Evolutionary conservation across 495 filamentous ascomycete species (phyloP), one percentile per base, ranked within the genome.

Genomic region (Annulohypoxylon bovei): DNA sequence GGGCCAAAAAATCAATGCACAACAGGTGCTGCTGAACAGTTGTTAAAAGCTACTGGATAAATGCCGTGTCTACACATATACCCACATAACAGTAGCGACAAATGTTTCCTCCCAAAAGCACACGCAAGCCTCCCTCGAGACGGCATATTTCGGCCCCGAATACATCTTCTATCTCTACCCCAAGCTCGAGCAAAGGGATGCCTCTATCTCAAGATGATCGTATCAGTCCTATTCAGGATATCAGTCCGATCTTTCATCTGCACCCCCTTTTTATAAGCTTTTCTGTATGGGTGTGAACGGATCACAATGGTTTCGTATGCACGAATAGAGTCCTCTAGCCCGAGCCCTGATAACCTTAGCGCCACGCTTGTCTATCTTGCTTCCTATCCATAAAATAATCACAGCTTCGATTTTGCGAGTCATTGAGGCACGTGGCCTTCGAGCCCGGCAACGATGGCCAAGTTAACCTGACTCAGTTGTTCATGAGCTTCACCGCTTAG

Each of bases 391-490:
- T 32, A 52, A 61, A 58, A 54, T 50, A 44, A 62, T 70, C 62
- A 70, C 11, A 69, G 37, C 52, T 70, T 73, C 28, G 65, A 60
- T 58, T 28, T 58, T 14, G 14, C n/a, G 6, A 59, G 66, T 73
- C 66, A 73, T 55, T 70, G 56, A 16, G 81, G 80, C 22, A 82
- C 77, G 25, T 75, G 79, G 14, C 83, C 83, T 62, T 83, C 83
- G 2, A 84, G 77, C 4, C 75, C 73, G 53, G 80, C 81, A 25
- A 83, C 65, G 6, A 80, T 82, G 6, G 80, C 83, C 4, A 85
- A 71, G 53, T 84, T 85, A 30, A 82, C 81, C 65, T 82, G 77
- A 37, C 81, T 80, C 28, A 84, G 75, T 63, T 75, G 78, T 35
- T 82, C 70, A n/a, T 73, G 67, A 2, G 64, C 75, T 44, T 87